A percentile compares a stretch with the other conserved stretches of the same genome.
Conservation (phyloP, 805 yeast species). For the Sugiyamaella mastotermitis region DNA sequence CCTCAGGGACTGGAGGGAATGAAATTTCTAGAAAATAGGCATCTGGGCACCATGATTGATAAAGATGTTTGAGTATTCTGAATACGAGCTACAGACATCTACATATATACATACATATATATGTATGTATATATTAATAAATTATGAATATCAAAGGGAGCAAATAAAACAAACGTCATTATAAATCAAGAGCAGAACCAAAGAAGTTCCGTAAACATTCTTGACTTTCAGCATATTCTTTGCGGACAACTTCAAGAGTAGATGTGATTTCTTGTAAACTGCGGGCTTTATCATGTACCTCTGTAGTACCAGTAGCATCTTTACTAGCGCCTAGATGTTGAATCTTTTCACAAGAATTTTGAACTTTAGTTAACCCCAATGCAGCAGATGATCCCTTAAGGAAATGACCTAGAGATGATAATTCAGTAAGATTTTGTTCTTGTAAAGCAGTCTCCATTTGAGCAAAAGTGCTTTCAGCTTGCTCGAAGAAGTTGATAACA, state of each 20-base stretch:
- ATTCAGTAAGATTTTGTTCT: slow-evolving; percentile 40
- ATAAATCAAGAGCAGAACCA: no score
- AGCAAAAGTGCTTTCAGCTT: slow-evolving; percentile 72
- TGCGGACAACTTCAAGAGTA: slow-evolving; percentile 26
- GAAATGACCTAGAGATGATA: slow-evolving; percentile 83
- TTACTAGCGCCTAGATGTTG: slow-evolving; percentile 75
- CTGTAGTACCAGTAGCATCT: slow-evolving; percentile 30
- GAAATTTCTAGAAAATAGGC: slow-evolving; percentile 45
- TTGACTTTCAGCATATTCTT: slow-evolving; percentile 31
- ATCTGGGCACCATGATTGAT: slow-evolving; percentile 24
- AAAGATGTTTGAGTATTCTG: slow-evolving; percentile 10
- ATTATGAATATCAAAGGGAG: background rate
- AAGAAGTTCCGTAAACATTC: slow-evolving; percentile 26
- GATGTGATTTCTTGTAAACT: slow-evolving; percentile 28
- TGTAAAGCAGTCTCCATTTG: slow-evolving; percentile 58
- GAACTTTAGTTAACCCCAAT: slow-evolving; percentile 75
- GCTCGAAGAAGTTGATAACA: slow-evolving; percentile 81
- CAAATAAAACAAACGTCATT: background rate
- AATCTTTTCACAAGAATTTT: slow-evolving; percentile 84
- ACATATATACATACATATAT: background rate
- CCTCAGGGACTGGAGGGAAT: slow-evolving; percentile 52
- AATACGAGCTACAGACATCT: background rate
- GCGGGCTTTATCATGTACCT: slow-evolving; percentile 25
- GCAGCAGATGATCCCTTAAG: slow-evolving; percentile 95
- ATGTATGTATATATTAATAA: background rate